Evolutionary conservation across 345 rosid species (phyloP).

Genomic region (Camelina sativa): DNA sequence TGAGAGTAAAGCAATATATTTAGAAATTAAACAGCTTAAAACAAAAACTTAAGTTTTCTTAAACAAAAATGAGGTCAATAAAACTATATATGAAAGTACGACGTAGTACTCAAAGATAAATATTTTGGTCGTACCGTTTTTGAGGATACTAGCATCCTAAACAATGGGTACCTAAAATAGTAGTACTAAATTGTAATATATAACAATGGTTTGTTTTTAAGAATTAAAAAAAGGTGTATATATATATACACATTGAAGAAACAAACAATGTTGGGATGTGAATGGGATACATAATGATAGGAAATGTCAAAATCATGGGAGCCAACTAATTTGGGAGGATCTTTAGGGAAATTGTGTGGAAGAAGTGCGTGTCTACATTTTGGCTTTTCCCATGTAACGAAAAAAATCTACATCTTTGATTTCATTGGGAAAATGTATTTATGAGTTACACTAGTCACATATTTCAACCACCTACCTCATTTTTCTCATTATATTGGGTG

Average conservation of each 20-base stretch:
- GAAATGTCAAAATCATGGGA: conserved; percentile 48
- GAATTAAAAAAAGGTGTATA: neutral
- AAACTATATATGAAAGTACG: conserved; percentile 9
- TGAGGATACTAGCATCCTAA: conserved; percentile 8
- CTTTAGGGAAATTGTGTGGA: conserved; percentile 39
- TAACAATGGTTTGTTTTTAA: conserved; percentile 2
- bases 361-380: conserved; percentile 27
- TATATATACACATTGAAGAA: neutral
- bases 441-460: no score
- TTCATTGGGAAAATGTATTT: conserved; percentile 4
- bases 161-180: neutral
- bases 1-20: neutral
- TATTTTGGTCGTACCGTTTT: conserved; percentile 9
- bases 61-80: neutral
- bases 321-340: conserved; percentile 45
- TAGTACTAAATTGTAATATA: neutral
- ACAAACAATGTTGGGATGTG: conserved; percentile 36
- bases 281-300: conserved; percentile 43
- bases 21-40: neutral
- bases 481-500: no score
- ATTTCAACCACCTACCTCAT: no score
- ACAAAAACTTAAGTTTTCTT: neutral
- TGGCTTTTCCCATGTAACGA: conserved; percentile 33
- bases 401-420: neutral
- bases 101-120: conserved; percentile 9